Evolutionary conservation across 2,329 filamentous ascomycete species (phyloP), one percentile per base, ranked within the genome.

Genomic region (Botrytis elliptica): DNA sequence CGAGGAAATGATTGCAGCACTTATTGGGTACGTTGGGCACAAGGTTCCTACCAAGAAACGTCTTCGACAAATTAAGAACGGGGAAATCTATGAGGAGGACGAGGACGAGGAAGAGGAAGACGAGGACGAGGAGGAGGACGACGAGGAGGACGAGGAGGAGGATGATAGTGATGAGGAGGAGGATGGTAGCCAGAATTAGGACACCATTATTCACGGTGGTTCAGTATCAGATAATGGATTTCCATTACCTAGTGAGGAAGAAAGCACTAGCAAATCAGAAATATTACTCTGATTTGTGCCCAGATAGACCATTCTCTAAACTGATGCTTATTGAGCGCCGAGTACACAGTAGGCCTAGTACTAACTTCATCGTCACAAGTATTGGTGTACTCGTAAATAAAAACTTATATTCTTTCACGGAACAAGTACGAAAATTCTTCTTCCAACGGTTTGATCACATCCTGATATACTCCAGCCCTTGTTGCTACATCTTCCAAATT

Each of bases 181-280:
- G 46, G 46, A 49, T 25, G 1, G 20, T 25, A 49, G 20, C 4
- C 7, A 49, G 46, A 49, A 25, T 10, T 49, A 10, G 46, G 8
- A 49, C 9, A 49, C 3, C 46, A 49, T 49, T 49, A 25, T 25
- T 25, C 9, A 49, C 20, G 8, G 22, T 10, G 9, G 46, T 22
- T 49, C 20, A 49, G 8, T 49, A 22, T 49, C 20, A 49, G 8
- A 49, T 25, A 22, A 22, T 52, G 22, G 49, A 52, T 52, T 14
- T 52, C 2, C 4, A 25, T n/a, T 52, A 52, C 25, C 49, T 52
- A 62, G 62, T 44, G 65, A 94, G 86, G 3, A 93, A 84, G 80
- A 91, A 94, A 0, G 92, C 88, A 55, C 87, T 89, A 1, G 92
- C 92, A 75, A 95, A 91, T 92, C 92, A 94, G 33, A 90, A 89